These are phyloP conservation scores for Taxawa tesnikishii DNA, from an alignment of 2,329 filamentous ascomycete species.

Conservation along the genomic window DNA sequence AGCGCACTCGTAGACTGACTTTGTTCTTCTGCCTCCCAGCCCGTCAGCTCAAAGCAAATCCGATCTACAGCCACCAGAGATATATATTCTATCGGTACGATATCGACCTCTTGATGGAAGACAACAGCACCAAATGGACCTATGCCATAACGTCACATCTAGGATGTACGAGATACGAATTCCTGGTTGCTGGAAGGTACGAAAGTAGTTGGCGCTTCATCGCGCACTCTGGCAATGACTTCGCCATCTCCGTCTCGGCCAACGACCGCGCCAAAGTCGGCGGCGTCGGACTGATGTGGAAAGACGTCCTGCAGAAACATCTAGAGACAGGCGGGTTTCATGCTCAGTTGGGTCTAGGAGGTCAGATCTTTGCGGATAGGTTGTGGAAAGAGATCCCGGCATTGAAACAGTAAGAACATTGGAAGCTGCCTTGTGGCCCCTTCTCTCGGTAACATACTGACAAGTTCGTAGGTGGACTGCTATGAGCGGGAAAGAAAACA, in stretches of 20 bases:
- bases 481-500: conserved; percentile 83
- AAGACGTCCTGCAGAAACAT: conserved; percentile 95
- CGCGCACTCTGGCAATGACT: conserved; percentile 92
- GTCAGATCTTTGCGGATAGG: conserved; percentile 90
- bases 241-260: conserved; percentile 73
- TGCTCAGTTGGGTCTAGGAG: conserved; percentile 78
- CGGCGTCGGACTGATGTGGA: conserved; percentile 95
- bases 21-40: conserved; percentile 8
- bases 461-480: no score
- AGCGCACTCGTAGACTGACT: no score
- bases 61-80: conserved; percentile 78
- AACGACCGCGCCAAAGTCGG: conserved; percentile 78
- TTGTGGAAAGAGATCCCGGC: conserved; percentile 93
- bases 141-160: conserved; percentile 96
- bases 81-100: conserved; percentile 97
- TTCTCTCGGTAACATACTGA: no score
- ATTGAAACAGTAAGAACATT: conserved; percentile 82
- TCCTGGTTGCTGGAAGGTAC: conserved; percentile 78
- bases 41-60: conserved; percentile 67
- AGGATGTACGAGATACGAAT: conserved; percentile 96
- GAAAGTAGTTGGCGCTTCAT: conserved; percentile 95
- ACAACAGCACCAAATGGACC: conserved; percentile 78
- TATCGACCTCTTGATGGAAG: conserved; percentile 78
- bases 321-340: conserved; percentile 94
- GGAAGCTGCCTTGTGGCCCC: no score